Base-by-base conservation (phyloP, 176 grass and related monocot genomes). In the Carex pumila region DNA sequence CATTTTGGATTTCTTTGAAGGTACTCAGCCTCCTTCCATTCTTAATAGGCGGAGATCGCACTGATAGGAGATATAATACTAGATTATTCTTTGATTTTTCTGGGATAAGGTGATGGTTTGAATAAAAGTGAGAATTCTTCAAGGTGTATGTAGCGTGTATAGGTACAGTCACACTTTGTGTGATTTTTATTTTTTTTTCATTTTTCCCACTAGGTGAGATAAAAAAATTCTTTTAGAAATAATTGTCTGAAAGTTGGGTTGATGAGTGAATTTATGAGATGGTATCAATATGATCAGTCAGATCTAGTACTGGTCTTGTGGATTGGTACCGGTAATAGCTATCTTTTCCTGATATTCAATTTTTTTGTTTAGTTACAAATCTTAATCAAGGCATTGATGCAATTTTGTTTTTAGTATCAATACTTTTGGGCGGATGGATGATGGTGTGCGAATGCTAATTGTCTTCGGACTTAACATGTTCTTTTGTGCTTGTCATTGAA, bases 1-100 rank as follows among this genome's bases (percentile, higher is more conserved):
- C 2, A 86, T 90, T 66, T 56, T 60, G 57, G 87, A 97, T 87
- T 93, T 97, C 86, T 97, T 93, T 57, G 94, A 97, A 89, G 91
- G 89, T 12, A 86, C 83, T 81, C 81, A 84, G 53, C 65, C 87
- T 79, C 45, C 81, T 7, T 11, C 58, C 5, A 56, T 77, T 34
- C 84, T 90, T 82, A 85, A 86, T 65, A 91, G 91, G 89, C 91
- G 87, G 82, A 90, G 82, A 53, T 91, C 94, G 1, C 88, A 93
- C 75, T 88, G 83, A 77, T 49, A 56, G 22, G 49, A 45, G 25
- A 56, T 32, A 17, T 13, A 56, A 77, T 77, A 90, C 25, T 77
- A 77, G 73, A 50, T 77, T 54, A 77, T 77, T 77, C 73, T 77
- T 77, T 77, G 17, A 77, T 77, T 77, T 77, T 56, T 77, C 47